phyloP scores from a whole-genome alignment of 2,329 filamentous ascomycete species.

The Lachnellula arida region DNA sequence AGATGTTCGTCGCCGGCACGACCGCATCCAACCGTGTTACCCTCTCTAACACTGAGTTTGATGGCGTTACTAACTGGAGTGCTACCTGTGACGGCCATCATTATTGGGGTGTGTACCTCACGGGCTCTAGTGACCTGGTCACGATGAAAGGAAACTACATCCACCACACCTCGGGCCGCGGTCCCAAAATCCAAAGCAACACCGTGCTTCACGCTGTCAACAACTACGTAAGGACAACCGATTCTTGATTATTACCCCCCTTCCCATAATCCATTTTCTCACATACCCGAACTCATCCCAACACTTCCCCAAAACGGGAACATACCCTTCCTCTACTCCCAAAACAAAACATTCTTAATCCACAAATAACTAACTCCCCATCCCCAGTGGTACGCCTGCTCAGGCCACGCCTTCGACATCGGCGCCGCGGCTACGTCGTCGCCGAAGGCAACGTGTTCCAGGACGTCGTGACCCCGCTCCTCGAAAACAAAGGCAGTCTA shows the following conservation, averaged over 20 bases:
- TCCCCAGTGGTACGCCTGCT: conserved; percentile 33
- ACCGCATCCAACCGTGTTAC: conserved; percentile 36
- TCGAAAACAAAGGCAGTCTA: conserved; percentile 10
- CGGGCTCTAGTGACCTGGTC: conserved; percentile 36
- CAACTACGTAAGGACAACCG: conserved; percentile 29
- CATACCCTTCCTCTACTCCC: too few species aligned
- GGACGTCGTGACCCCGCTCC: conserved; percentile 34
- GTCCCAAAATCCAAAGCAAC: conserved; percentile 39
- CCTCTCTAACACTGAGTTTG: conserved; percentile 43
- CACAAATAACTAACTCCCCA: too few species aligned
- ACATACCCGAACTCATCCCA: too few species aligned
- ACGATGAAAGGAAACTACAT: conserved; percentile 43
- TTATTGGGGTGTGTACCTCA: conserved; percentile 43
- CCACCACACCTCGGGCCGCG: conserved; percentile 41
- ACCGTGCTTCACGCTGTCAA: conserved; percentile 39
- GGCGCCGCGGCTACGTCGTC: conserved; percentile 29
- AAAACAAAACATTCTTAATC: too few species aligned
- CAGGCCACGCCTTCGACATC: conserved; percentile 43
- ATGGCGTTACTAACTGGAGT: conserved; percentile 40
- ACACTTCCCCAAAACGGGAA: too few species aligned
- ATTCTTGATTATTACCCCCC: too few species aligned
- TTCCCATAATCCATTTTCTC: too few species aligned
- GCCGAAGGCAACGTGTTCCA: conserved; percentile 44
- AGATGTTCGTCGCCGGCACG: conserved; percentile 38
- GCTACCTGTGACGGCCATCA: conserved; percentile 42